A percentile compares a stretch with the other conserved stretches of the same genome.
Conservation (phyloP, 192 early-diverging fungal species). For the Gigaspora rosea region DNA sequence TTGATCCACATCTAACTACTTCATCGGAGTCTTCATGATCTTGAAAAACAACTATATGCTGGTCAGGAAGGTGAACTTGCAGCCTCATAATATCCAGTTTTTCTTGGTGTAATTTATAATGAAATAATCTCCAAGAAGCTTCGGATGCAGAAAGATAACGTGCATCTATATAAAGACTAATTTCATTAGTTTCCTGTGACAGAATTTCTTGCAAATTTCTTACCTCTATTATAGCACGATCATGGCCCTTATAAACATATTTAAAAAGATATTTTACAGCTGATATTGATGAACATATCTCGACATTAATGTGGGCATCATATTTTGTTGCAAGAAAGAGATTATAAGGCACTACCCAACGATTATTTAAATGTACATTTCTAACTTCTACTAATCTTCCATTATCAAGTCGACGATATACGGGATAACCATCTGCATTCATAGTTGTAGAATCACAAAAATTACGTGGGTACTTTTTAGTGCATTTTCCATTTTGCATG, state of each 20-base stretch:
- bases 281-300: background rate
- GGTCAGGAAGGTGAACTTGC: no score
- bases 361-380: slow-evolving; percentile 32
- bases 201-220: no score
- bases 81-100: no score
- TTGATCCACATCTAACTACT: background rate
- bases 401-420: slow-evolving; percentile 21
- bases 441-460: slow-evolving; percentile 15
- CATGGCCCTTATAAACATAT: no score
- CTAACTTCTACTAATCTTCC: no score
- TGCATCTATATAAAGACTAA: no score
- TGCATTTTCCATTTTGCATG: slow-evolving; percentile 37
- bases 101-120: no score
- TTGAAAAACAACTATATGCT: slow-evolving; percentile 1
- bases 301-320: slow-evolving; percentile 43
- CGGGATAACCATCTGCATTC: slow-evolving; percentile 35
- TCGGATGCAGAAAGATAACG: no score
- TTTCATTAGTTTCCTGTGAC: no score
- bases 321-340: slow-evolving; percentile 39
- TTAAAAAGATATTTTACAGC: no score
- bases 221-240: no score
- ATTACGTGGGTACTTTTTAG: slow-evolving; percentile 34
- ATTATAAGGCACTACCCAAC: slow-evolving; percentile 32
- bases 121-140: no score
- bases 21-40: slow-evolving; percentile 2